Evolutionary conservation across 2,329 filamentous ascomycete species (phyloP), one percentile per base, ranked within the genome.

Genomic region (Trichoderma sp.): DNA sequence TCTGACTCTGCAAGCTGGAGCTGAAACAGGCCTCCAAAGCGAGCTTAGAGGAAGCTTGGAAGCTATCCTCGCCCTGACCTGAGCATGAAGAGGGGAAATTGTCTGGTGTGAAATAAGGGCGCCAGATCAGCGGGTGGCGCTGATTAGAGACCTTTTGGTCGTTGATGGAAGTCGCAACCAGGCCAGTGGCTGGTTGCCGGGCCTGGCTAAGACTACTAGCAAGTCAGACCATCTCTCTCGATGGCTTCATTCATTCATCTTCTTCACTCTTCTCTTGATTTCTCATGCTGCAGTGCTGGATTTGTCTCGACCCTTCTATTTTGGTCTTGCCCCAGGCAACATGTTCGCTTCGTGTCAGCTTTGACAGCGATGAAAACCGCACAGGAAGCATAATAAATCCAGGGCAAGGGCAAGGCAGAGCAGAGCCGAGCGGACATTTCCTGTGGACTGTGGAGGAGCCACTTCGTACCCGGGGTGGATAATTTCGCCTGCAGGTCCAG

Each of bases 401-500:
- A 72, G 27, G 35, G 69, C 31, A 71, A 45, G 68, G 33, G 59
- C 53, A 72, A 27, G 56, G 38, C 59, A 65, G 6, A n/a, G 31
- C 67, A 45, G 24, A 38, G n/a, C 65, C 41, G 38, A 72, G 69
- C 41, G 41, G 59, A 33, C 69, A 72, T 64, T 63, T 72, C 59
- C 9, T 38, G 18, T 27, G 27, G 27, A n/a, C 27, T 27, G 27
- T 53, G 56, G 59, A 53, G 68, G 69, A 38, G 60, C 69, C 59
- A 56, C 69, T 72, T 72, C 59, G 38, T 64, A 38, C 59, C 56
- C 27, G 38, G 38, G 59, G 72, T 66, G 64, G 72, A 68, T 68
- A 75, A 75, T 75, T 63, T 75, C 72, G 72, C 64, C 72, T 68
- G 64, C 50, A 35, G 72, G 18, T 73, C 31, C 60, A 53, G n/a